Evolutionary conservation across 2,329 filamentous ascomycete genomes (phyloP), one percentile per base, ranked within the genome.

Genomic region (Hawksworthiomyces lignivorus): DNA sequence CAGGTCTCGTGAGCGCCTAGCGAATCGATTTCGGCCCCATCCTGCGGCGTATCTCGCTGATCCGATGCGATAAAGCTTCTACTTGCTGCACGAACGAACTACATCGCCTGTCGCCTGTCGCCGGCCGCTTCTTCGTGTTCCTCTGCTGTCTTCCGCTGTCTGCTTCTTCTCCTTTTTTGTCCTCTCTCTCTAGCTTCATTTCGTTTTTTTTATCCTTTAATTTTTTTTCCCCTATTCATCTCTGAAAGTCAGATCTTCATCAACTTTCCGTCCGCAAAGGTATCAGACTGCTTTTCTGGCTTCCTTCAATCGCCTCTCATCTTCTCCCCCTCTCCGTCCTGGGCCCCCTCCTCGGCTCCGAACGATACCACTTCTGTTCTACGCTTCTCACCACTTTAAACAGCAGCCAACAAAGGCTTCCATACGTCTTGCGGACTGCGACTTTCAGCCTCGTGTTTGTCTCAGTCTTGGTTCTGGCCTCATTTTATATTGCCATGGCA

Each of bases 1-100:
- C 39, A 44, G 47, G 48, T 51, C 48, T 51, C 50, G 48, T 51
- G 50, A 51, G 48, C 43, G 39, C 40, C 45, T 47, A 43, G 45
- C 39, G 38, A 39, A 30, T 43, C 20, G 40, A 37, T 32, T 26
- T 21, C 28, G 15, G 14, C 28, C 28, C 28, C 24, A 8, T 12
- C 24, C 12, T 26, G 8, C 24, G 8, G 26, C 30, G 24, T 38
- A 36, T n/a, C 30, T 29, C 30, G 31, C 33, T 30, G 17, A 21
- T 36, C 21, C 30, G 32, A 36, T 35, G 27, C 43, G 43, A 47
- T 45, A 44, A 38, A 39, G 36, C 24, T 36, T 37, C 9, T 19
- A 17, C 26, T n/a, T n/a, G 20, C 27, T 28, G 33, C n/a, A 31
- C 14, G n/a, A 18, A 18, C 14, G 15, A 11, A 35, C 31, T 7